Conservation (phyloP, 2,329 filamentous ascomycete genomes). For the Parastagonospora avenae region DNA sequence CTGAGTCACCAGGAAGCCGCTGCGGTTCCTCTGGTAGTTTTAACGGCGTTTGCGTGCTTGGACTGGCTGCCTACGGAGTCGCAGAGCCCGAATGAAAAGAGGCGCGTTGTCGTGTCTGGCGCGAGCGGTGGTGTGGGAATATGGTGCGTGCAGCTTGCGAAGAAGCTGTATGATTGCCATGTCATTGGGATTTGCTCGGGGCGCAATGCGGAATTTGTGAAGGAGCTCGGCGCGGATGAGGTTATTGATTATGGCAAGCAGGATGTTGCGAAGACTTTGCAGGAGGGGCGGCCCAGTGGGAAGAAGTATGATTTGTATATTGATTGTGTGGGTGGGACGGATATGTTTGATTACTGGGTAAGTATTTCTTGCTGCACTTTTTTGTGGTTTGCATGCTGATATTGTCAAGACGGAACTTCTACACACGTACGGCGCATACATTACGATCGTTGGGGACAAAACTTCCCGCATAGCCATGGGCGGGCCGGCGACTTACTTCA, state of each 20-base stretch:
- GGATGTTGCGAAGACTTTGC: slow-evolving; percentile 41
- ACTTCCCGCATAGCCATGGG: slow-evolving; percentile 47
- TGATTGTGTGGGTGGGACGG: slow-evolving; percentile 57
- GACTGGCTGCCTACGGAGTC: slow-evolving; percentile 26
- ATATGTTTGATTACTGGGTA: slow-evolving; percentile 49
- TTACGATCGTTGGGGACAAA: slow-evolving; percentile 49
- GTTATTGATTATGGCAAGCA: slow-evolving; percentile 45
- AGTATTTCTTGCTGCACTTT: neutral
- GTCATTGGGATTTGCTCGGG: slow-evolving; percentile 58
- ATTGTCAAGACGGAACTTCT: slow-evolving; percentile 21
- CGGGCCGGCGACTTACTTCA: slow-evolving; percentile 41
- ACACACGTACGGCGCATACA: slow-evolving; percentile 48
- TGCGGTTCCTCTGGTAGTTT: slow-evolving; percentile 44
- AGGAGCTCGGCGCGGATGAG: slow-evolving; percentile 55
- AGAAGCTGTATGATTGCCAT: slow-evolving; percentile 42
- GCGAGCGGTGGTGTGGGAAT: slow-evolving; percentile 41
- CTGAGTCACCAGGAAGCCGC: slow-evolving; percentile 31
- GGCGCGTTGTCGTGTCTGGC: slow-evolving; percentile 34
- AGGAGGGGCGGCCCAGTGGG: slow-evolving; percentile 29
- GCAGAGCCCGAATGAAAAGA: slow-evolving; percentile 9
- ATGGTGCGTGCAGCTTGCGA: slow-evolving; percentile 49
- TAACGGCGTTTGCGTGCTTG: slow-evolving; percentile 45
- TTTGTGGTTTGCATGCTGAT: neutral
- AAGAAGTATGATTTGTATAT: slow-evolving; percentile 54
- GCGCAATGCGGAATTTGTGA: slow-evolving; percentile 54